Base-by-base conservation (phyloP, 192 early-diverging fungal genomes). In the Phycomyces nitens region DNA sequence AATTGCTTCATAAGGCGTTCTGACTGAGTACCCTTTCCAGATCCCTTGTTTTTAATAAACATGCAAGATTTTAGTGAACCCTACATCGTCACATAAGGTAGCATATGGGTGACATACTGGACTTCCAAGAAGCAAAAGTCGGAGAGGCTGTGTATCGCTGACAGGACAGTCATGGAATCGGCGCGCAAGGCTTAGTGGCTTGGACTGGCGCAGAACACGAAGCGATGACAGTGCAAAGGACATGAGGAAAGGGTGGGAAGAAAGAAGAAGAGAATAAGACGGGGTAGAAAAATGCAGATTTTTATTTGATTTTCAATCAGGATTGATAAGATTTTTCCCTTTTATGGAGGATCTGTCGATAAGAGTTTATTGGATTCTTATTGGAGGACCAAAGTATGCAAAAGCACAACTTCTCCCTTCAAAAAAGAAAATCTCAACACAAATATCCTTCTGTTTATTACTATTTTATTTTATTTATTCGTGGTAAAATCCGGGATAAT, bases 21-120 rank as follows among this genome's bases (percentile, higher is more conserved):
- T 10, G 94, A 91, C 71, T 95, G 94, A 24, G 96, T 98, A 41
- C 94, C 96, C 76, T 96, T 93, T 18, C 92, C 93, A 12, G 89
- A 76, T 9, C 92, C 92, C 84, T 88, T 52, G 12, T 62, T n/a
- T 41, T 18, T 12, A 56, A 62, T 57, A 56, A 20, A 50, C 22
- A 26, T 27, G 49, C 14, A 58, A 59, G 53, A 56, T 20, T 42
- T 24, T 15, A 22, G 5, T 52, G 24, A 15, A 51, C 9, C 20
- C 14, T 29, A 3, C 27, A 40, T 44, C 27, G 12, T 18, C 12
- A 63, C 21, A 53, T 42, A 20, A 69, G 58, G n/a, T 58, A 41
- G 71, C 10, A 27, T 40, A 29, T 53, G 53, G 44, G 50, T 20
- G 44, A 84, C 84, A 80, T 85, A 91, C 89, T 42, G 89, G 88